Base-by-base conservation (phyloP, 1,284 basidiomycete species). In the Neotropicomus parvogracilis region DNA sequence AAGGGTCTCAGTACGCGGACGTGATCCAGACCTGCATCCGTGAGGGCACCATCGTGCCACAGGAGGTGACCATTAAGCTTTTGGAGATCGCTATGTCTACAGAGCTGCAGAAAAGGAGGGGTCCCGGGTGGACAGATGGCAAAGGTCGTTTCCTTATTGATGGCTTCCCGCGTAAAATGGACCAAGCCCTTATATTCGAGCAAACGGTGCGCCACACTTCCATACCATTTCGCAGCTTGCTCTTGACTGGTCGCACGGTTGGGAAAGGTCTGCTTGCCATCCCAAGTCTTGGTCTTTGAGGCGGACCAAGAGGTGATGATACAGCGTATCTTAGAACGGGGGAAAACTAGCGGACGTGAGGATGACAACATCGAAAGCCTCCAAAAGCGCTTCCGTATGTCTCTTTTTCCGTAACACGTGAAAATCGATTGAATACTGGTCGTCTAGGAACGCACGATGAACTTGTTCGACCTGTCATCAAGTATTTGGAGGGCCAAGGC, bases 311-410 rank as follows among this genome's bases (percentile, higher is more conserved):
- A 59, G 1, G 85, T 93, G 54, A 92, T 99, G 87, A 76, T 90
- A 33, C 71, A 80, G 58, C 86, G 97, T 45, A 73, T 99, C 47
- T 75, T 97, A 43, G 86, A 95, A 68, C 82, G 97, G 21, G 88
- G 86, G 31, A 88, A 98, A 77, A 99, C 95, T 0, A 93, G 90
- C 51, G 95, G 97, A 16, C 78, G 97, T 26, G 91, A 92, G 60
- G 97, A 99, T 62, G 97, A 99, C 68, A 99, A 99, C 66, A 59
- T 61, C 19, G 94, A 97, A 70, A 94, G 86, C 65, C 97, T 99
- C 73, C 88, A 83, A 72, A 99, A 99, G 73, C 88, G 97, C 12
- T 98, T 99, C 77, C 74, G 92, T 90, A 65, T 41, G 87, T 75
- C 7, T 28, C 28, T 9, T 6, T 34, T 36, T 43, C 16, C 28